phyloP scores from a whole-genome alignment of 768 basidiomycete species.

The Macrolepiota fuliginosa region DNA sequence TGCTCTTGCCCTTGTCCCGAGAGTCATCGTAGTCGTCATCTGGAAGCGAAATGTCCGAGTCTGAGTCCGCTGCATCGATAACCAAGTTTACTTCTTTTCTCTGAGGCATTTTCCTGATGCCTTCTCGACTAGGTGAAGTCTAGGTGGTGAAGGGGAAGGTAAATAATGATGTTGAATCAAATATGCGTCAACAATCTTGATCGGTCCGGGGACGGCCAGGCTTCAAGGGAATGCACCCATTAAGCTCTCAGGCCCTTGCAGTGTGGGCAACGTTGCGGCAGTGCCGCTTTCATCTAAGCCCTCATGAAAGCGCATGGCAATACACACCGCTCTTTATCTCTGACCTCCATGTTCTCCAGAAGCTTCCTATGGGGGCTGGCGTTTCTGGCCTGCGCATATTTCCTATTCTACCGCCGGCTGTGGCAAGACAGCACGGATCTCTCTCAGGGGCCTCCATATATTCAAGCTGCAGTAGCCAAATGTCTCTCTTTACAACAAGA shows the following conservation, averaged over 20 bases:
- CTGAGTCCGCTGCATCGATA: slow-evolving; percentile 62
- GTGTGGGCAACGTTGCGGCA: slow-evolving; percentile 9
- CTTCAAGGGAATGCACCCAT: too few relatives aligned
- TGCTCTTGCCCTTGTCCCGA: slow-evolving; percentile 56
- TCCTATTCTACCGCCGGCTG: not conserved
- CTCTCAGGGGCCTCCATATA: slow-evolving; percentile 19
- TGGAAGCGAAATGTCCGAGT: slow-evolving; percentile 67
- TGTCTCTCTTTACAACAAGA: slow-evolving; percentile 41
- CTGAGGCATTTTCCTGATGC: slow-evolving; percentile 28
- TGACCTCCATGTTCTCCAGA: slow-evolving; percentile 8
- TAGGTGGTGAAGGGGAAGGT: too few relatives aligned
- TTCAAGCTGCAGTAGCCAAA: slow-evolving; percentile 31
- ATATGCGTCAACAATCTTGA: slow-evolving; percentile 7
- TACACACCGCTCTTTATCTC: not conserved
- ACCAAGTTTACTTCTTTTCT: slow-evolving; percentile 29
- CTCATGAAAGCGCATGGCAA: not conserved
- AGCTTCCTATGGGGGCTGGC: not conserved
- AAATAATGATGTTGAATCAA: not conserved
- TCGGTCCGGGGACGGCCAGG: not conserved
- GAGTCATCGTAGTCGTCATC: slow-evolving; percentile 42
- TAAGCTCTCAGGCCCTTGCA: not conserved
- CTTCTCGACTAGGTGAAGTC: not conserved
- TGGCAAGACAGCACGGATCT: not conserved
- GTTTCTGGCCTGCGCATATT: slow-evolving; percentile 1
- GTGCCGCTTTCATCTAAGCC: slow-evolving; percentile 8